Evolutionary conservation across 1,284 basidiomycete species (phyloP).

Genomic region (Chiua sp.): DNA sequence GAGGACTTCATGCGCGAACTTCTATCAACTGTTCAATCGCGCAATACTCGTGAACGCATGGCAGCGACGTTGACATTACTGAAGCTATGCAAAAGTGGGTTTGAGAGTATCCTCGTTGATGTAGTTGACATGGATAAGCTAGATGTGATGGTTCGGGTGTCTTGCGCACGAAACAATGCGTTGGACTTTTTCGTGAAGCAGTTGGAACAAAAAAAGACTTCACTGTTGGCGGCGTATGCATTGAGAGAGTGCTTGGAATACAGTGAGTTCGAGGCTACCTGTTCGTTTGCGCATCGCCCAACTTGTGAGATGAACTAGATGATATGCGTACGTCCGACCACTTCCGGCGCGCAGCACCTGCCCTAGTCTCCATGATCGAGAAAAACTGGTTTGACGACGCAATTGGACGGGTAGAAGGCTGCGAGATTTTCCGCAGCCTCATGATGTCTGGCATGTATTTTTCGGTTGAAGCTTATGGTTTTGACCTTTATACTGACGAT

Average conservation of each 20-base stretch:
- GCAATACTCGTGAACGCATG: conserved; percentile 1
- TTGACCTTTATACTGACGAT: not conserved
- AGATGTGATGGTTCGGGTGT: not conserved
- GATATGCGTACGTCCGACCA: no score
- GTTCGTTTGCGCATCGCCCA: not conserved
- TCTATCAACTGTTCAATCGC: not conserved
- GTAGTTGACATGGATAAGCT: not conserved
- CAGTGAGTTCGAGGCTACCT: not conserved
- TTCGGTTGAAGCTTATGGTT: not conserved
- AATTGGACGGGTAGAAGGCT: not conserved
- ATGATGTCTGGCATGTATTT: conserved; percentile 3
- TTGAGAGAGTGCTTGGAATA: not conserved
- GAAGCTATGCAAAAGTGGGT: conserved; percentile 14
- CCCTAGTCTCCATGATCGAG: not conserved
- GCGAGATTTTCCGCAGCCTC: conserved; percentile 1
- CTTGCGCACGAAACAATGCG: not conserved
- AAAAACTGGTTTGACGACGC: not conserved
- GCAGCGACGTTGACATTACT: conserved; percentile 11
- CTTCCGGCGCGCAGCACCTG: no score
- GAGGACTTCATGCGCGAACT: conserved; percentile 2
- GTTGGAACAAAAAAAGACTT: not conserved
- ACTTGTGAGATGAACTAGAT: no score
- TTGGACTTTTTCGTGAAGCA: conserved; percentile 8
- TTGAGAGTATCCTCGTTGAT: not conserved
- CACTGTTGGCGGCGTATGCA: not conserved